Percentiles rank a stretch among this genome's conserved stretches.
These are phyloP conservation scores for Davidsoniella neocaledoniae DNA, from an alignment of 2,329 filamentous ascomycete species.

Conservation along the genomic window DNA sequence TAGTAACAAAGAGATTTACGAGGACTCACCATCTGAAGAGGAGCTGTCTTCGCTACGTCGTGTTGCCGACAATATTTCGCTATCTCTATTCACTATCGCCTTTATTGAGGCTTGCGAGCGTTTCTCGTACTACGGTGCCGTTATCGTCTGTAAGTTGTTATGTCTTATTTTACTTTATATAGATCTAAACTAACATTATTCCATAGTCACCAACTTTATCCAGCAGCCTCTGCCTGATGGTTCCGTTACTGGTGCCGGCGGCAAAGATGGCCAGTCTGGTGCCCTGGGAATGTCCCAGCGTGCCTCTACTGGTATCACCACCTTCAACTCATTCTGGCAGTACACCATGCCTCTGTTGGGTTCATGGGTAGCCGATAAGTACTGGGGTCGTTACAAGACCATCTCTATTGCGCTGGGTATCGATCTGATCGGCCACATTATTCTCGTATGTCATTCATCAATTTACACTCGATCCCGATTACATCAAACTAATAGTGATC, in stretches of 20 bases:
- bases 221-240: conserved; percentile 36
- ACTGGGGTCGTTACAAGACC: conserved; percentile 52
- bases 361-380: conserved; percentile 33
- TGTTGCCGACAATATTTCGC: conserved; percentile 40
- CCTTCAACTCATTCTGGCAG: conserved; percentile 41
- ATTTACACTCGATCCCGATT: not conserved
- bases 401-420: conserved; percentile 45
- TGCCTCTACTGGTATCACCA: conserved; percentile 28
- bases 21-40: conserved; percentile 28
- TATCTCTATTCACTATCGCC: conserved; percentile 43
- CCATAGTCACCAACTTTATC: conserved; percentile 42
- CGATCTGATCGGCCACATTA: conserved; percentile 47
- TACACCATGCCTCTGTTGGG: conserved; percentile 43
- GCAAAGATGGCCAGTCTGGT: conserved; percentile 26
- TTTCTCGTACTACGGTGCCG: conserved; percentile 56
- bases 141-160: conserved; percentile 41
- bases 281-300: conserved; percentile 41
- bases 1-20: conserved; percentile 10
- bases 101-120: conserved; percentile 56
- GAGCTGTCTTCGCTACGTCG: conserved; percentile 35
- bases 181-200: not conserved
- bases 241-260: conserved; percentile 36
- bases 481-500: not conserved
- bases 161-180: not conserved
- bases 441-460: conserved; percentile 25